Evolutionary conservation across 2,329 filamentous ascomycete species (phyloP).

Genomic region (Talaromyces islandicus): DNA sequence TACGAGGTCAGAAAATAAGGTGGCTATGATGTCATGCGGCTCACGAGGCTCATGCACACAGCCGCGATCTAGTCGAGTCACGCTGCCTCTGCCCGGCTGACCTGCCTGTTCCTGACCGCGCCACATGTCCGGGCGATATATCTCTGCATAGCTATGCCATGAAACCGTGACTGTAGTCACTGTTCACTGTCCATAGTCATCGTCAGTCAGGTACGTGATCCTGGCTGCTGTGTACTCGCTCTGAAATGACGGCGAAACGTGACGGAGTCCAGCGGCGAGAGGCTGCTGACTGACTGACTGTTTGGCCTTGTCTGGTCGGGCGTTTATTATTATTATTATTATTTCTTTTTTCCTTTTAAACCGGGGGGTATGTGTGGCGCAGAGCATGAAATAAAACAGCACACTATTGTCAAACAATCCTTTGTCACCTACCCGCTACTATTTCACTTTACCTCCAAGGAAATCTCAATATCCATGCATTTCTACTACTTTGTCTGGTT

Average conservation of each 20-base stretch:
- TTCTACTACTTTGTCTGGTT: slow-evolving; percentile 12
- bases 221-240: too few species aligned
- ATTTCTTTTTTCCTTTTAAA: too few species aligned
- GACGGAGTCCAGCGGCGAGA: not conserved
- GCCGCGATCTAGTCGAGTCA: not conserved
- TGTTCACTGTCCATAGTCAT: too few species aligned
- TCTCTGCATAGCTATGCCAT: too few species aligned
- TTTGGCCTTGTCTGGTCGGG: too few species aligned
- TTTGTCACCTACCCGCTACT: too few species aligned
- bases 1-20: not conserved
- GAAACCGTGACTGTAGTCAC: too few species aligned
- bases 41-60: not conserved
- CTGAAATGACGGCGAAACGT: not conserved
- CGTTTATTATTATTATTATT: too few species aligned
- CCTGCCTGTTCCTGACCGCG: not conserved
- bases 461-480: slow-evolving; percentile 1
- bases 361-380: too few species aligned
- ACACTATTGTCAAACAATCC: too few species aligned
- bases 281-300: too few species aligned
- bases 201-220: not conserved
- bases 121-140: not conserved
- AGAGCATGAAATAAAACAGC: too few species aligned
- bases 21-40: not conserved
- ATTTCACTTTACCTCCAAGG: not conserved
- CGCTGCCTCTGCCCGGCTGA: not conserved